Conservation (phyloP, 805 yeast species). For the Saccharomycopsis olivae region DNA sequence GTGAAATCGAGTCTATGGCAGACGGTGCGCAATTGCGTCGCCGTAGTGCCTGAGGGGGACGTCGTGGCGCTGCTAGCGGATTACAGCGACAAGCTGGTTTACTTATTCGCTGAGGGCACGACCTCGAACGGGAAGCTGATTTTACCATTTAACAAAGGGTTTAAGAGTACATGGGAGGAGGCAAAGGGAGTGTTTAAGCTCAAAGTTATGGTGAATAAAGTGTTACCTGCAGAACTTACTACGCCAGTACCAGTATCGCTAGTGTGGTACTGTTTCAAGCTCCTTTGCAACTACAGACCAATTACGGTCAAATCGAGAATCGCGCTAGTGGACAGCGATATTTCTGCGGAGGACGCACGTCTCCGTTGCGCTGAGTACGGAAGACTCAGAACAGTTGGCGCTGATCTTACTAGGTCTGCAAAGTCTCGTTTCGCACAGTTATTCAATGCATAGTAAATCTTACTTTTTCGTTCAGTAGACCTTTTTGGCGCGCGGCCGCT, state of each 20-base stretch:
- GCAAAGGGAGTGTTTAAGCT: not conserved
- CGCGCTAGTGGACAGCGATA: slow-evolving; percentile 1
- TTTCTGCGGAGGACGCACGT: slow-evolving; percentile 1
- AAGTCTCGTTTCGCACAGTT: too few relatives aligned
- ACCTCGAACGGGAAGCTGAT: slow-evolving; percentile 75
- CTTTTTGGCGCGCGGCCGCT: too few relatives aligned
- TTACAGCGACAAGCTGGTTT: slow-evolving; percentile 26
- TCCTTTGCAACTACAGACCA: not conserved
- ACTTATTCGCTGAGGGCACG: slow-evolving; percentile 70
- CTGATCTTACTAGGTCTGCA: too few relatives aligned
- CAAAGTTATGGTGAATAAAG: slow-evolving; percentile 9
- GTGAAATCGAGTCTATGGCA: not conserved
- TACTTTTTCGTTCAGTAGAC: too few relatives aligned
- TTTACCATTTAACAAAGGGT: slow-evolving; percentile 31
- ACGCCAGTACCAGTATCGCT: slow-evolving; percentile 12
- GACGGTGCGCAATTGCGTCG: not conserved
- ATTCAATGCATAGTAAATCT: too few relatives aligned
- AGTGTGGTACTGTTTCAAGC: not conserved
- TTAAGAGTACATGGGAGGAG: not conserved
- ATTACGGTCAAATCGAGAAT: slow-evolving; percentile 7
- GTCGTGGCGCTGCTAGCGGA: not conserved
- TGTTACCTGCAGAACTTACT: slow-evolving; percentile 8
- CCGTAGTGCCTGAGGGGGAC: not conserved
- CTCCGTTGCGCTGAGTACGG: slow-evolving; percentile 6
- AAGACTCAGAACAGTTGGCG: slow-evolving; percentile 11